Evolutionary conservation across 495 filamentous ascomycete genomes (phyloP), one percentile per base, ranked within the genome.

Genomic region (Penicillium manginii): DNA sequence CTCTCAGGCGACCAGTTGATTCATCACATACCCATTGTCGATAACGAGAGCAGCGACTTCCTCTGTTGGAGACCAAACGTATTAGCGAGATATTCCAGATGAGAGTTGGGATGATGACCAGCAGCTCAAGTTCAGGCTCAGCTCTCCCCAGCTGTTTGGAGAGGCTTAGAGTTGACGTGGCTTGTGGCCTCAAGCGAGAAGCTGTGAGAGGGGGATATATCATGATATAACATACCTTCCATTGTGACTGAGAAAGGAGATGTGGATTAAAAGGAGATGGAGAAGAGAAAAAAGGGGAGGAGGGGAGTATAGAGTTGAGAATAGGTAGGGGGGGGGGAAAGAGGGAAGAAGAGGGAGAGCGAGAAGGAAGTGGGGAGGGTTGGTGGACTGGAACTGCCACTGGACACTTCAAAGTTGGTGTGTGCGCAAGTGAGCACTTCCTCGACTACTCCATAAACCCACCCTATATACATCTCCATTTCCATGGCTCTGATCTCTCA

Each of bases 1-100:
- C 61, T 61, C 52, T 31, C 45, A 22, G 49, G 48, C n/a, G 57
- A 63, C 65, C 42, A 62, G 45, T 43, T 17, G 31, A 43, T 50
- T 46, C 51, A 61, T 60, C 62, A 80, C 91, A 87, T 91, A 98
- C 94, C 94, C 94, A 98, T 98, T 98, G 92, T 98, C 94, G 81
- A 98, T 98, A 81, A 98, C 94, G 91, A 98, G 93, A 81, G 94
- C 94, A 80, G 94, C 94, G 83, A 98, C 94, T 90, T 98, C 94
- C 84, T 98, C 94, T 98, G 76, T 80, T 83, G 54, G 59, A 58
- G 55, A 75, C 65, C 57, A 58, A 50, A 67, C 58, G 73, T 6
- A 58, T 93, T 79, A 93, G 89, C 76, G 52, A 46, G n/a, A 19
- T 48, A 17, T 50, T 55, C 12, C 32, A 33, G 32, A 32, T 48